phyloP scores from a whole-genome alignment of 2,329 filamentous ascomycete species.

The Ceratocystis huliohia region DNA sequence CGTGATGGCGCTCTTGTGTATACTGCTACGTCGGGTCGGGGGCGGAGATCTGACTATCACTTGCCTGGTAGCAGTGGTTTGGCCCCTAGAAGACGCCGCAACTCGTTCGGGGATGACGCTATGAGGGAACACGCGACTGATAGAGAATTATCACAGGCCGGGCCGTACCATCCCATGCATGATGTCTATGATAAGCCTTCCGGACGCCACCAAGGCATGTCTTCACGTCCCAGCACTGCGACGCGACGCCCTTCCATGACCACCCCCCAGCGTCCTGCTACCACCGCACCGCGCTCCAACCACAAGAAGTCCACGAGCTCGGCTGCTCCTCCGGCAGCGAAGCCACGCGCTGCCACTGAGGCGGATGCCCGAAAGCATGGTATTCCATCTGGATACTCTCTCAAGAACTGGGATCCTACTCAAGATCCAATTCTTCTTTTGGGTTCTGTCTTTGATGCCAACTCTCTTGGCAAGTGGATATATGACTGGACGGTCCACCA shows the following conservation, averaged over 20 bases:
- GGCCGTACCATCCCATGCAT: slow-evolving; percentile 17
- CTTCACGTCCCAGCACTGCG: slow-evolving; percentile 32
- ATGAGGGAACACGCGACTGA: slow-evolving; percentile 20
- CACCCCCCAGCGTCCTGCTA: slow-evolving; percentile 40
- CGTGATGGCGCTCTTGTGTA: slow-evolving; percentile 18
- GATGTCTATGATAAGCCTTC: slow-evolving; percentile 15
- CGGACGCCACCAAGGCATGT: slow-evolving; percentile 9
- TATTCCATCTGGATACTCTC: slow-evolving; percentile 81
- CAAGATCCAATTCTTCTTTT: slow-evolving; percentile 90
- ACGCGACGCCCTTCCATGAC: slow-evolving; percentile 38
- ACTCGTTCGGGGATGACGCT: slow-evolving; percentile 19
- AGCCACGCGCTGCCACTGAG: slow-evolving; percentile 38
- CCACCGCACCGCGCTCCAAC: slow-evolving; percentile 37
- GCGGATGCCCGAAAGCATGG: slow-evolving; percentile 50
- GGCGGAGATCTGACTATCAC: slow-evolving; percentile 14
- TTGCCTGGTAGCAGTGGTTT: slow-evolving; percentile 7
- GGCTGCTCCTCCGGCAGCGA: slow-evolving; percentile 14
- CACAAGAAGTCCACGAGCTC: slow-evolving; percentile 29
- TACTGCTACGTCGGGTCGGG: slow-evolving; percentile 14
- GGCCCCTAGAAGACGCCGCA: slow-evolving; percentile 14
- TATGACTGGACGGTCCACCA: slow-evolving; percentile 98
- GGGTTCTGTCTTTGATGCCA: slow-evolving; percentile 92
- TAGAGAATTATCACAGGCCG: slow-evolving; percentile 21
- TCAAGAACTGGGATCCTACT: slow-evolving; percentile 95
- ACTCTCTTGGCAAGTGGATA: slow-evolving; percentile 97